Evolutionary conservation across 139 green algal species (phyloP), one percentile per base, ranked within the genome.

Genomic region (Volvox reticuliferus): DNA sequence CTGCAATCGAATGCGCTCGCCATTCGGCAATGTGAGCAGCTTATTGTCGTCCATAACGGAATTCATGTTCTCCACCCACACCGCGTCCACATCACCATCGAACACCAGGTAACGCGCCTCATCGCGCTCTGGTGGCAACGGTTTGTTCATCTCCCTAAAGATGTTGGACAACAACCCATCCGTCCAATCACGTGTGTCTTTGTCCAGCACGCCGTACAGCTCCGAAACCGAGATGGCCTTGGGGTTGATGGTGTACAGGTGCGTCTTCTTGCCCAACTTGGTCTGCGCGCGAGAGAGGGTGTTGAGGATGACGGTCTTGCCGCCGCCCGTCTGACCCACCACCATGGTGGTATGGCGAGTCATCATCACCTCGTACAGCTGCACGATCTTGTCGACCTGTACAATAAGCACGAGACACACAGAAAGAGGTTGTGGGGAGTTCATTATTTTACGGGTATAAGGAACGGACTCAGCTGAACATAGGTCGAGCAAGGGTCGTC

Each of bases 11-110:
- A 98, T 98, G 83, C 97, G 95, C 93, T 98, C 96, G 50, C 96
- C 95, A 92, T 98, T 98, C 62, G 97, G 96, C 88, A 98, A 94
- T 35, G 96, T 98, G 62, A 98, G 94, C 82, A 98, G 94, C 91
- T 96, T 96, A 94, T 98, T 98, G 93, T 98, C 97, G 91, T 98
- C 97, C 97, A 98, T 98, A 16, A 98, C 96, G 55, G 88, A 95
- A 93, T 98, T 98, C 96, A 98, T 98, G 94, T 98, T 98, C 93
- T 98, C 97, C 84, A 98, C 96, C 97, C 97, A 98, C 93, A 98
- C 94, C 24, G 97, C 96, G 79, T 98, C 97, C 63, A 98, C 96
- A 86, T 98, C 96, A 61, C 96, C 97, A 89, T 98, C 97, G 88
- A 98, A 97, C 28, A 98, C 94, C 62, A 98, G 89, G 88, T 97